Conservation (phyloP, 2,329 filamentous ascomycete species). For the Sporothrix brasiliensis region DNA sequence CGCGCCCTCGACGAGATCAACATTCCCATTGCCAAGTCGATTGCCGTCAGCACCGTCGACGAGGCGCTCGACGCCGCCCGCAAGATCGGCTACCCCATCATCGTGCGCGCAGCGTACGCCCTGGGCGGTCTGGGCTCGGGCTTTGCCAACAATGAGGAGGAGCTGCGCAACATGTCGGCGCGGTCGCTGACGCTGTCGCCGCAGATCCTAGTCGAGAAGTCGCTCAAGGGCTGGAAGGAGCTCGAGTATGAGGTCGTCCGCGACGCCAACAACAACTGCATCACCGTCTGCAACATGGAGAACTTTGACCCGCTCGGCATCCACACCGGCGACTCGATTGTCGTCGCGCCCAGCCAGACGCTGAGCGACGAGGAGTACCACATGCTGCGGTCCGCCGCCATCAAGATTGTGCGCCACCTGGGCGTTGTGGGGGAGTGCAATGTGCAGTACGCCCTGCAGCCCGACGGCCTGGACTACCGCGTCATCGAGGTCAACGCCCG, state of each 20-base stretch:
- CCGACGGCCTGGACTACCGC: constrained; percentile 94
- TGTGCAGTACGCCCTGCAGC: constrained; percentile 95
- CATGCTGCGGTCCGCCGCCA: constrained; percentile 95
- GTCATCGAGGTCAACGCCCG: constrained; percentile 99
- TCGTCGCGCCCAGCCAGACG: constrained; percentile 95
- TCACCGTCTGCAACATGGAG: constrained; percentile 98
- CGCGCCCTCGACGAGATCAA: constrained; percentile 96
- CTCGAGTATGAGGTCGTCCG: constrained; percentile 98
- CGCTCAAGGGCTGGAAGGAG: constrained; percentile 99
- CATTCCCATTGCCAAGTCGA: constrained; percentile 95
- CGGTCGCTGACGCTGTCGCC: constrained; percentile 90
- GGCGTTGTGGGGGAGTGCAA: constrained; percentile 99
- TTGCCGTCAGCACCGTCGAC: constrained; percentile 87
- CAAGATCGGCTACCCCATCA: constrained; percentile 92
- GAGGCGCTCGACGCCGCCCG: constrained; percentile 87
- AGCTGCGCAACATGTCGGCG: constrained; percentile 90
- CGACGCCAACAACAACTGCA: constrained; percentile 97
- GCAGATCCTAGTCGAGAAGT: constrained; percentile 97
- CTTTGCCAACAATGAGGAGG: constrained; percentile 91
- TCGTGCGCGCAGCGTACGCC: constrained; percentile 94
- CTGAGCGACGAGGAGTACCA: constrained; percentile 98
- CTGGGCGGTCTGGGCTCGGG: constrained; percentile 94
- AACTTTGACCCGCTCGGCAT: constrained; percentile 98
- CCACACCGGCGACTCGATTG: constrained; percentile 98
- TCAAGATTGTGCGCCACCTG: constrained; percentile 97